Percentiles rank a stretch among this genome's conserved stretches.
These are phyloP conservation scores for Suillus luteus DNA, from an alignment of 768 basidiomycete species.

Conservation along the genomic window DNA sequence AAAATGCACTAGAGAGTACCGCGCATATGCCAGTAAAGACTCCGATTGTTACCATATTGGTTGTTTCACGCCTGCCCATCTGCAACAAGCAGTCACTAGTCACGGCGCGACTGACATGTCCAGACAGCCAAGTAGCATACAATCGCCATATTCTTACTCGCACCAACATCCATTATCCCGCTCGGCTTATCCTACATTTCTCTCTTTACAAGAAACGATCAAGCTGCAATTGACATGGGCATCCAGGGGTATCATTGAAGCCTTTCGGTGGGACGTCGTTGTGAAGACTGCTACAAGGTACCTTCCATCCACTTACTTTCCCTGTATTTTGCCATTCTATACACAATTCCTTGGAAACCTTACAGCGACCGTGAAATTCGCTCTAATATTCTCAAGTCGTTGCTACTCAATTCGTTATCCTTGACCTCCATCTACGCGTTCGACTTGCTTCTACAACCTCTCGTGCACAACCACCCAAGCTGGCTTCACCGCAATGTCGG, in stretches of 20 bases:
- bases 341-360: conserved; percentile 12
- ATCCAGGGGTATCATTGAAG: conserved; percentile 62
- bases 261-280: conserved; percentile 73
- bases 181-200: conserved; percentile 66
- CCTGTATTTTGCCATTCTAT: conserved; percentile 14
- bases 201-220: conserved; percentile 61
- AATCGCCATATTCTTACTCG: conserved; percentile 25
- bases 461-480: conserved; percentile 59
- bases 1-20: neutral
- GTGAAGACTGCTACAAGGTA: conserved; percentile 60
- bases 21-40: neutral
- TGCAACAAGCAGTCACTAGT: neutral
- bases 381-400: conserved; percentile 71
- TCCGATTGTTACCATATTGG: conserved; percentile 1
- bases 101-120: conserved; percentile 23
- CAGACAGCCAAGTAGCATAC: conserved; percentile 23
- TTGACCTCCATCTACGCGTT: conserved; percentile 76
- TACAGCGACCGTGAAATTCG: conserved; percentile 76
- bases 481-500: conserved; percentile 75
- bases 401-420: conserved; percentile 71
- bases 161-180: conserved; percentile 42
- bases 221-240: conserved; percentile 62
- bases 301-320: conserved; percentile 18
- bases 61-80: conserved; percentile 2
- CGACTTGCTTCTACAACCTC: conserved; percentile 68